These are phyloP conservation scores for Cucurbita pepo DNA, from an alignment of 306 rosid species.

Conservation along the genomic window DNA sequence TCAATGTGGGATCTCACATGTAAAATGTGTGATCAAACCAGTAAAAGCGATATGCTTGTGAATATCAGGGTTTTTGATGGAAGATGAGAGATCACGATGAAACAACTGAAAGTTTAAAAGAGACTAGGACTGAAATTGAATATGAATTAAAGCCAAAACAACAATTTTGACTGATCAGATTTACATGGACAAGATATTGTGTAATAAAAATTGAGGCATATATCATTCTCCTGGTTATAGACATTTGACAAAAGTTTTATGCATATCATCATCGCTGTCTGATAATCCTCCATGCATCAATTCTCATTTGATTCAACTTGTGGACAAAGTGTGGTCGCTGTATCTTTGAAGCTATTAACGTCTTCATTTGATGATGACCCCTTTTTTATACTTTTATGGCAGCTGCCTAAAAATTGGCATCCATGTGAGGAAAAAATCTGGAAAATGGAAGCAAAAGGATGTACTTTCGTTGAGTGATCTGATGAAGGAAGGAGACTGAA, in stretches of 20 bases:
- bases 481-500: neutral
- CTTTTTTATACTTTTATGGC: neutral
- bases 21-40: neutral
- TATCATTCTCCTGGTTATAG: neutral
- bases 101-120: neutral
- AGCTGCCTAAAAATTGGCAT: neutral
- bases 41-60: neutral
- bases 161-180: neutral
- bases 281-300: neutral
- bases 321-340: neutral
- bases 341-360: neutral
- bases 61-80: neutral
- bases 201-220: neutral
- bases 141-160: neutral
- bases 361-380: neutral
- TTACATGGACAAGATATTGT: neutral
- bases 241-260: neutral
- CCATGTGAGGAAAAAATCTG: neutral
- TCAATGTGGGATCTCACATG: neutral
- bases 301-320: neutral
- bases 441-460: neutral
- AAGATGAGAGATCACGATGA: neutral
- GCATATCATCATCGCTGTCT: neutral
- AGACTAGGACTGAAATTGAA: neutral
- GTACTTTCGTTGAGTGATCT: neutral